phyloP scores from a whole-genome alignment of 441 rosid genomes.

The Flueggea neowawraea region DNA sequence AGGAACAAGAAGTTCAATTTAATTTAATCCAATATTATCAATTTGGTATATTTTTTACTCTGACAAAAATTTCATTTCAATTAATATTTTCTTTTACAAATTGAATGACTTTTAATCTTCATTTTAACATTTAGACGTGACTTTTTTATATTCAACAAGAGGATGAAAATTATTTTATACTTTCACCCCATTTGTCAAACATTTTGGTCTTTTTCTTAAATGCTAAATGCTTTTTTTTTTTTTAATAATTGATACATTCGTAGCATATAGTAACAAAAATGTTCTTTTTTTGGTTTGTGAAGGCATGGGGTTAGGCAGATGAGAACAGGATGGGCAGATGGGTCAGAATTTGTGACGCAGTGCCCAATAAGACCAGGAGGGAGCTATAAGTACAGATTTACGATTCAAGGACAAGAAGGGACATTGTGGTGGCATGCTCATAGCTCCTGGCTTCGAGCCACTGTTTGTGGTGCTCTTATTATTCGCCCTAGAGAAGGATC shows the following conservation, averaged over 20 bases:
- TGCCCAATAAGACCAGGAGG: conserved; percentile 85
- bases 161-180: no score
- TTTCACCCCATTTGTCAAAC: no score
- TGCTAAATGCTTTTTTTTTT: neutral
- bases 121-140: no score
- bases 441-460: conserved; percentile 91
- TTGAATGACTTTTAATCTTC: no score
- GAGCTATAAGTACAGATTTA: conserved; percentile 70
- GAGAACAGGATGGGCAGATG: conserved; percentile 90
- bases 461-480: conserved; percentile 78
- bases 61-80: no score
- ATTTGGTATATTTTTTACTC: no score
- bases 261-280: neutral
- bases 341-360: conserved; percentile 86
- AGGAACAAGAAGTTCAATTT: no score
- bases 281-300: neutral
- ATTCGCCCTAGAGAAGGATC: conserved; percentile 56
- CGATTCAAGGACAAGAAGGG: conserved; percentile 79
- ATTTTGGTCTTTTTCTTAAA: neutral
- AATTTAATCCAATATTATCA: no score
- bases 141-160: no score
- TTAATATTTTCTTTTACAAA: no score
- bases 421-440: conserved; percentile 98
- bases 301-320: conserved; percentile 92
- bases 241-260: no score